These are phyloP conservation scores for Ensete ventricosum DNA, from an alignment of 176 grass and related monocot species.

Conservation along the genomic window DNA sequence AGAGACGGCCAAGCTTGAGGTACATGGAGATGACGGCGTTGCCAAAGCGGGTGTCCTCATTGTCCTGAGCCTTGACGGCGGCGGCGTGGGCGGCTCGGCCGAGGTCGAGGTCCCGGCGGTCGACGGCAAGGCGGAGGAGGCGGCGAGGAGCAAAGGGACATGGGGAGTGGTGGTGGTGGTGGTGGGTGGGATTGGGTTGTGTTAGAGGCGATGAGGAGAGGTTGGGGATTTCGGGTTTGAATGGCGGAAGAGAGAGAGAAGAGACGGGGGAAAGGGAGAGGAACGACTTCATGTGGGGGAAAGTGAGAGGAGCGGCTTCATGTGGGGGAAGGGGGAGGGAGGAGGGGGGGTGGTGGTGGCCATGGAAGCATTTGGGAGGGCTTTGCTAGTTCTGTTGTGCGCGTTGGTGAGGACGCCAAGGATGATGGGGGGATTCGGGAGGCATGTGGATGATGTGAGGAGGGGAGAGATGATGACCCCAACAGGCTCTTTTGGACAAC, in stretches of 20 bases:
- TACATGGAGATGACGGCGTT: conserved; percentile 49
- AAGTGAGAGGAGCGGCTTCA: too few relatives aligned
- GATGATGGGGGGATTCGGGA: too few relatives aligned
- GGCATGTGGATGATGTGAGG: too few relatives aligned
- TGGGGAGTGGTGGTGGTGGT: not conserved
- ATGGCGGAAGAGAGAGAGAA: not conserved
- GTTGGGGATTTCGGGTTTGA: not conserved
- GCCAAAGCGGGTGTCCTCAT: conserved; percentile 16
- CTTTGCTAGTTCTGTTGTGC: too few relatives aligned
- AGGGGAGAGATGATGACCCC: too few relatives aligned
- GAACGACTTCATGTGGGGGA: not conserved
- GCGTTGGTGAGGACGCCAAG: too few relatives aligned
- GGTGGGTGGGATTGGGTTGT: not conserved
- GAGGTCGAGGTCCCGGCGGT: conserved; percentile 25
- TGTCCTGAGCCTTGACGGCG: not conserved
- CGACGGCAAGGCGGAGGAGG: conserved; percentile 38
- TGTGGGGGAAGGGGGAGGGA: not conserved
- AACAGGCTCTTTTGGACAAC: too few relatives aligned
- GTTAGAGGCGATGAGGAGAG: not conserved
- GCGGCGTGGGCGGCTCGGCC: not conserved
- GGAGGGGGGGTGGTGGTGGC: not conserved
- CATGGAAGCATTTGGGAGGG: not conserved
- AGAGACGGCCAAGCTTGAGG: conserved; percentile 31
- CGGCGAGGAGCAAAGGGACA: not conserved
- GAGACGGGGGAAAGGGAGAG: not conserved